Percentiles rank a stretch among this genome's conserved stretches.
phyloP scores from a whole-genome alignment of 805 yeast genomes.

The Starmerella bombi region DNA sequence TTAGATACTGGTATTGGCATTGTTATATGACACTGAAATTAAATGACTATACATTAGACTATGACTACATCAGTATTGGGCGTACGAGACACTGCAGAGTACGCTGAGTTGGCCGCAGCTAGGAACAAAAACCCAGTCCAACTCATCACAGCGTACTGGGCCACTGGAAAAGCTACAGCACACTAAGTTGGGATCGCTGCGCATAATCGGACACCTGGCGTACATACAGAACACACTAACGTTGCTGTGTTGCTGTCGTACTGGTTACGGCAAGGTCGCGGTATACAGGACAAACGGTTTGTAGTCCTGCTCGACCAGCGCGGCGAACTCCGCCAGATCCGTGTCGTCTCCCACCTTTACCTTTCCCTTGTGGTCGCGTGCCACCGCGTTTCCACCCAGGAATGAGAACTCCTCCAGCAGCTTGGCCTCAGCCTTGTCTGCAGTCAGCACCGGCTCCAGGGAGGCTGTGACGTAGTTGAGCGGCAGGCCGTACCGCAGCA shows the following conservation, averaged over 20 bases:
- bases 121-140: too few relatives aligned
- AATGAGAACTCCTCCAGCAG: conserved; percentile 69
- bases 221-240: too few relatives aligned
- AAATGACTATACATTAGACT: too few relatives aligned
- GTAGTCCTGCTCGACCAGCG: conserved; percentile 85
- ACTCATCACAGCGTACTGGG: too few relatives aligned
- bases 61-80: too few relatives aligned
- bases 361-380: conserved; percentile 51
- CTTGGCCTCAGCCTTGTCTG: conserved; percentile 51
- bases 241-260: neutral
- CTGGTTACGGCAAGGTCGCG: conserved; percentile 29
- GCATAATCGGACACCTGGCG: too few relatives aligned
- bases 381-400: conserved; percentile 80
- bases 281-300: conserved; percentile 89
- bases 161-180: too few relatives aligned
- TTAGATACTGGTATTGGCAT: too few relatives aligned
- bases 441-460: conserved; percentile 33
- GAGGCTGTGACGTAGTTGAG: conserved; percentile 62
- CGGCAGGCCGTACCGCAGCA: conserved; percentile 91
- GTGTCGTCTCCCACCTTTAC: conserved; percentile 54
- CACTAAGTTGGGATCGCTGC: too few relatives aligned
- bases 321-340: conserved; percentile 73
- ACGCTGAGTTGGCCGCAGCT: too few relatives aligned
- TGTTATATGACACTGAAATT: too few relatives aligned
- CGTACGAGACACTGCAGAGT: too few relatives aligned